Percentiles rank a stretch among this genome's conserved stretches.
These are phyloP conservation scores for Cercospora brassicicola DNA, from an alignment of 2,329 filamentous ascomycete species.

Conservation along the genomic window DNA sequence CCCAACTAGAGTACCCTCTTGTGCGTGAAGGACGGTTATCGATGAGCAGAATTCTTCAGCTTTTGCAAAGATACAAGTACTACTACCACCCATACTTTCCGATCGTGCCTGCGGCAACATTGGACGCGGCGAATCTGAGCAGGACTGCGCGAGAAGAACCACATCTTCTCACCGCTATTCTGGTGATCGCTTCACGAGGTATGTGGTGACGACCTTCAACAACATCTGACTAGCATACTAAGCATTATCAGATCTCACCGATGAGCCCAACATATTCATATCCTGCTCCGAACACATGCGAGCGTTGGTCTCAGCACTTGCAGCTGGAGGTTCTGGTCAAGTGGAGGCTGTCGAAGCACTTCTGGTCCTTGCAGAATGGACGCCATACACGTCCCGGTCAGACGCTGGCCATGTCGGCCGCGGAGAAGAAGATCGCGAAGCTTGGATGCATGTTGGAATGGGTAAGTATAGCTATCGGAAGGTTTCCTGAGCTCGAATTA, in stretches of 20 bases:
- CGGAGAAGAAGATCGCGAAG: conserved; percentile 71
- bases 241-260: conserved; percentile 55
- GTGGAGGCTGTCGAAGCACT: conserved; percentile 71
- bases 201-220: not conserved
- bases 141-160: conserved; percentile 62
- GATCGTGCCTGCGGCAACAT: conserved; percentile 62
- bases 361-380: conserved; percentile 71
- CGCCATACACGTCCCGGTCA: conserved; percentile 63
- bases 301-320: conserved; percentile 64
- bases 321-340: conserved; percentile 65
- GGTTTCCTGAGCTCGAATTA: not conserved
- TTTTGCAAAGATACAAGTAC: conserved; percentile 61
- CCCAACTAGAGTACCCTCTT: conserved; percentile 45
- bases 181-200: conserved; percentile 67
- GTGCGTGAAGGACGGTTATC: conserved; percentile 46
- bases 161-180: conserved; percentile 67
- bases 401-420: conserved; percentile 64
- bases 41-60: conserved; percentile 51
- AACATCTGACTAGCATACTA: not conserved
- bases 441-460: conserved; percentile 75
- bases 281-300: conserved; percentile 71
- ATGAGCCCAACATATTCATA: conserved; percentile 63
- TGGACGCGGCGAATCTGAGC: conserved; percentile 56
- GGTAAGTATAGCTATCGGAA: not conserved
- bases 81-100: conserved; percentile 71